phyloP scores from a whole-genome alignment of 495 filamentous ascomycete genomes.

The Penicillium lividum region DNA sequence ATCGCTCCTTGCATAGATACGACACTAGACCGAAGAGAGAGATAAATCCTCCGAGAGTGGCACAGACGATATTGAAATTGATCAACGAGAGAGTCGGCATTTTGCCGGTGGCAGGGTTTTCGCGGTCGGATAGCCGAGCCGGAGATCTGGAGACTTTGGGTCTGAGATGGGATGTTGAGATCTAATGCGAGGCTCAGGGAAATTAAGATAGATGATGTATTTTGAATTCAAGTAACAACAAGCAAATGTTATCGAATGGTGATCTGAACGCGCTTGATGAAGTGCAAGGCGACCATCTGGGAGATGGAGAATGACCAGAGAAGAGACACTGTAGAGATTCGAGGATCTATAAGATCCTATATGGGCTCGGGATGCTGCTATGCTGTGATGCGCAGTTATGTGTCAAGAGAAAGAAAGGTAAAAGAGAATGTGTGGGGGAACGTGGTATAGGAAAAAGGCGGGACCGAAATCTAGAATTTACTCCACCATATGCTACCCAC shows the following conservation, averaged over 20 bases:
- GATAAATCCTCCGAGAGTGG: slow-evolving; percentile 83
- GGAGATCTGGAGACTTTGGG: background rate
- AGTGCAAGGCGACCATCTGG: slow-evolving; percentile 27
- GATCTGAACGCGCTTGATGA: slow-evolving; percentile 18
- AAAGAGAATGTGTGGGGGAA: background rate
- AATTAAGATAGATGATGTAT: background rate
- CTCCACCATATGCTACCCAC: no score
- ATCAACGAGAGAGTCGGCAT: slow-evolving; percentile 80
- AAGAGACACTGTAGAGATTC: background rate
- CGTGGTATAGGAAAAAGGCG: background rate
- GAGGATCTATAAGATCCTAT: background rate
- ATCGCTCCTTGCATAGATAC: slow-evolving; percentile 84
- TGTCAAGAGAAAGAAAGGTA: background rate
- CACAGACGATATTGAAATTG: slow-evolving; percentile 89
- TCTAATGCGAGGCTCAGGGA: background rate
- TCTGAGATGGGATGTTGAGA: background rate
- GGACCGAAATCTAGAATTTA: no score
- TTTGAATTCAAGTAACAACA: slow-evolving; percentile 3
- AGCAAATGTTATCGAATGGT: slow-evolving; percentile 51
- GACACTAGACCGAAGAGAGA: slow-evolving; percentile 86
- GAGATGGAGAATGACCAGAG: background rate
- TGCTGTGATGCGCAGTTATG: background rate
- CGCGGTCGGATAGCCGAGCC: background rate
- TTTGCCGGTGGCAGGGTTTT: slow-evolving; percentile 14
- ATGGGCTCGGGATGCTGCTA: no score